phyloP scores from a whole-genome alignment of 257 asterid genomes.

The Solanum bulbocastanum region DNA sequence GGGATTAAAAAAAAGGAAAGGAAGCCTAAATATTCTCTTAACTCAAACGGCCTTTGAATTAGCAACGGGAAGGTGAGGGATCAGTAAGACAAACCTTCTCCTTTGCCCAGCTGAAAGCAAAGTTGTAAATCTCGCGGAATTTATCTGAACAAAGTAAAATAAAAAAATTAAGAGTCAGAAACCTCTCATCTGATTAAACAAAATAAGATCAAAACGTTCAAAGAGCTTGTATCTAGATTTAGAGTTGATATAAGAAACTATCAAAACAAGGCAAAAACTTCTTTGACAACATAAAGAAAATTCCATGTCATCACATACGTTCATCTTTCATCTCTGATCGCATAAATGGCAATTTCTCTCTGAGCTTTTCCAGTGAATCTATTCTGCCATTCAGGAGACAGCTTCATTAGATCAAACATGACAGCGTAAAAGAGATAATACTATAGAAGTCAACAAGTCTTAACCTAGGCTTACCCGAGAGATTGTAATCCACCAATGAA shows the following conservation, averaged over 20 bases:
- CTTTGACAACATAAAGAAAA: conserved; percentile 3
- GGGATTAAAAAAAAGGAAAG: neutral
- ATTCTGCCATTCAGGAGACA: conserved; percentile 46
- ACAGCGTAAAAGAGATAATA: neutral
- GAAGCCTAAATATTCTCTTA: neutral
- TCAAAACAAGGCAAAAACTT: neutral
- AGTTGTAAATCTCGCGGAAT: conserved; percentile 85
- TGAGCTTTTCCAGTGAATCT: conserved; percentile 85
- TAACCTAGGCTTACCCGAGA: conserved; percentile 59
- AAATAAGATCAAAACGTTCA: neutral
- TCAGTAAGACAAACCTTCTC: conserved; percentile 59
- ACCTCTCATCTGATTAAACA: neutral
- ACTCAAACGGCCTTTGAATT: neutral
- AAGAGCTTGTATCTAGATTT: neutral
- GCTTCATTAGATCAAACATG: conserved; percentile 2
- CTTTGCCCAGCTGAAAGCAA: conserved; percentile 98
- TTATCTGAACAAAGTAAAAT: conserved; percentile 45
- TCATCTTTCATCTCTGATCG: conserved; percentile 95
- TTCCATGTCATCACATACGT: conserved; percentile 50
- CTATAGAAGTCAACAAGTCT: neutral
- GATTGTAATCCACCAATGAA: conserved; percentile 81
- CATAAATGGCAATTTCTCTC: conserved; percentile 83
- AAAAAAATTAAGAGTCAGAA: neutral
- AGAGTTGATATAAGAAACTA: neutral
- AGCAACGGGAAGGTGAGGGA: neutral